A percentile compares a stretch with the other conserved stretches of the same genome.
These are phyloP conservation scores for Dactylellina drechsleri DNA, from an alignment of 2,329 filamentous ascomycete species.

Conservation along the genomic window DNA sequence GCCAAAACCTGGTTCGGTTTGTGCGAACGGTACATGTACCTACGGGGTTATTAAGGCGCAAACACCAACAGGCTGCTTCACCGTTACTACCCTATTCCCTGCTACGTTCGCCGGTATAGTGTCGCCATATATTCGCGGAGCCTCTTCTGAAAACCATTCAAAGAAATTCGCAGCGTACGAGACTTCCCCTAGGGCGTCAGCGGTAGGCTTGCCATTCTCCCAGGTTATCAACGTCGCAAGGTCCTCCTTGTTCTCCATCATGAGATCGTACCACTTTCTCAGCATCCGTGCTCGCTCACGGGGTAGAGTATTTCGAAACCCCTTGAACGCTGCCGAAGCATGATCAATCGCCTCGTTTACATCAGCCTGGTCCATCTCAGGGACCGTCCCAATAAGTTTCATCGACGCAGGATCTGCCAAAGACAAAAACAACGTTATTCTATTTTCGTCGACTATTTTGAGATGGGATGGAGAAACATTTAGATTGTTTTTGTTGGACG, in stretches of 20 bases:
- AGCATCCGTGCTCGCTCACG: slow-evolving; percentile 79
- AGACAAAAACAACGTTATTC: slow-evolving; percentile 27
- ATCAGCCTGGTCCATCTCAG: slow-evolving; percentile 83
- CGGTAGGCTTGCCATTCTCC: slow-evolving; percentile 87
- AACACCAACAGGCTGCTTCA: slow-evolving; percentile 86
- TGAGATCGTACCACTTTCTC: slow-evolving; percentile 82
- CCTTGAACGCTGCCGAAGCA: slow-evolving; percentile 78
- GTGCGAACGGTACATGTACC: slow-evolving; percentile 57
- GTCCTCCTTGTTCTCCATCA: slow-evolving; percentile 81
- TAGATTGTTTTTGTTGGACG: slow-evolving; percentile 7
- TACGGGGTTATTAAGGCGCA: slow-evolving; percentile 82
- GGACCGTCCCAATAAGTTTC: slow-evolving; percentile 80
- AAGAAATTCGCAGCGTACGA: slow-evolving; percentile 79
- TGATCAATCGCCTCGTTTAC: slow-evolving; percentile 83
- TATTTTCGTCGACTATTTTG: slow-evolving; percentile 41
- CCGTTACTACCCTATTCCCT: slow-evolving; percentile 78
- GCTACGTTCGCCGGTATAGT: slow-evolving; percentile 76
- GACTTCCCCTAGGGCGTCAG: slow-evolving; percentile 78
- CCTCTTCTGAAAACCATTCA: slow-evolving; percentile 85
- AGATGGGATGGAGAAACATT: slow-evolving; percentile 14
- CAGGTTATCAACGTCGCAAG: slow-evolving; percentile 84
- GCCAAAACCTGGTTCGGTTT: slow-evolving; percentile 31
- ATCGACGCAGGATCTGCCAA: slow-evolving; percentile 80
- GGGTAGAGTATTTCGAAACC: slow-evolving; percentile 76
- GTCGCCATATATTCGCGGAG: slow-evolving; percentile 77